A percentile compares a stretch with the other conserved stretches of the same genome.
These are phyloP conservation scores for Amanita pallidorosea DNA, from an alignment of 768 basidiomycete species.

Conservation along the genomic window DNA sequence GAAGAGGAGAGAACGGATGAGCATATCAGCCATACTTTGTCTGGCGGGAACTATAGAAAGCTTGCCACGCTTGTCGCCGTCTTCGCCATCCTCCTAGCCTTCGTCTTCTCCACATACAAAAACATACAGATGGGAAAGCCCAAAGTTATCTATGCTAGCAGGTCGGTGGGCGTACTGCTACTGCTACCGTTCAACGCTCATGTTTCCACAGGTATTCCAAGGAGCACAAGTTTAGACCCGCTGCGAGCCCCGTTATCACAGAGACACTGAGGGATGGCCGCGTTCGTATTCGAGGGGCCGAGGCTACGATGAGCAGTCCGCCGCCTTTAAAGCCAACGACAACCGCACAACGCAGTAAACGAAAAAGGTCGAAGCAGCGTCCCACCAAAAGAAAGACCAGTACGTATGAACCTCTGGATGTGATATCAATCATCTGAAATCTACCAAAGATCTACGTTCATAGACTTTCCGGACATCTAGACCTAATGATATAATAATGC, in stretches of 20 bases:
- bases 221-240: constrained; percentile 72
- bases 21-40: neutral
- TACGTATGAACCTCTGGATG: neutral
- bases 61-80: neutral
- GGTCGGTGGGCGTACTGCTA: neutral
- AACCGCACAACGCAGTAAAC: constrained; percentile 13
- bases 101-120: constrained; percentile 3
- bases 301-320: constrained; percentile 21
- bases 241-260: constrained; percentile 76
- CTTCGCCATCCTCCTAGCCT: neutral
- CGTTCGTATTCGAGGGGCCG: constrained; percentile 59
- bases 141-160: constrained; percentile 2
- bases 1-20: neutral
- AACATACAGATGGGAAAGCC: neutral
- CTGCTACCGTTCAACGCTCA: too few relatives aligned
- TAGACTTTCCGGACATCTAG: too few relatives aligned
- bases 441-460: neutral
- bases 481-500: too few relatives aligned
- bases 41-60: neutral
- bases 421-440: neutral
- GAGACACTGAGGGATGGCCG: constrained; percentile 66
- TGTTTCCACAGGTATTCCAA: constrained; percentile 56
- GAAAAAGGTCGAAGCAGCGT: constrained; percentile 3
- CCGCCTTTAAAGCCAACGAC: constrained; percentile 14
- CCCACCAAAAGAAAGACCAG: neutral